phyloP scores from a whole-genome alignment of 75 land plant species.

The Selaginella tamariscina region DNA sequence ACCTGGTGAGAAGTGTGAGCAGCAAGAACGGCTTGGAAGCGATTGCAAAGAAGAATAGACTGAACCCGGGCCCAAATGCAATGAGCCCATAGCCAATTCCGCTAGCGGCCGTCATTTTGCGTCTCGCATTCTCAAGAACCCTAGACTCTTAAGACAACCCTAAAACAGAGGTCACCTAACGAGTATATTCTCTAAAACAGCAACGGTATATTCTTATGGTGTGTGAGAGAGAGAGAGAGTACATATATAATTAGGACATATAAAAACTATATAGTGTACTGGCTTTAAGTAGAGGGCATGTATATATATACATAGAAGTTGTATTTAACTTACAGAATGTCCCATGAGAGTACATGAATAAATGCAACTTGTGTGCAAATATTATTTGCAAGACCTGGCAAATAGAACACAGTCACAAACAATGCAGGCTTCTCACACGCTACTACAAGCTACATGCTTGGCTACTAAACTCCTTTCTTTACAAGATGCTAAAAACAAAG shows the following conservation, averaged over 20 bases:
- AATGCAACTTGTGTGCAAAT: not conserved
- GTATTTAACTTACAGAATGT: not conserved
- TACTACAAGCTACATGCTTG: not conserved
- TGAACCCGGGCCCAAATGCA: slow-evolving; percentile 75
- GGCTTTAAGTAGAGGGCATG: too few species aligned
- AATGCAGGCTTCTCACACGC: not conserved
- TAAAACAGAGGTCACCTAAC: too few species aligned
- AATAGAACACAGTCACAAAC: not conserved
- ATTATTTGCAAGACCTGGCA: not conserved
- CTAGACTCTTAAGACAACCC: too few species aligned
- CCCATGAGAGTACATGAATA: not conserved
- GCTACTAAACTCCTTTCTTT: too few species aligned
- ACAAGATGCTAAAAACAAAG: not conserved
- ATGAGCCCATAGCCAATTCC: slow-evolving; percentile 75
- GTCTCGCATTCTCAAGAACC: not conserved
- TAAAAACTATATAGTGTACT: too few species aligned
- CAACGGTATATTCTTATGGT: too few species aligned
- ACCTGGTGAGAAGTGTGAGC: slow-evolving; percentile 85
- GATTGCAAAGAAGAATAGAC: slow-evolving; percentile 67
- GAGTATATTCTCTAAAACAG: too few species aligned
- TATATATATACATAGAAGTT: too few species aligned
- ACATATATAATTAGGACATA: too few species aligned
- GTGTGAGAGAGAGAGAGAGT: too few species aligned
- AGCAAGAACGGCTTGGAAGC: slow-evolving; percentile 65
- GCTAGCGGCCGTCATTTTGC: slow-evolving; percentile 55